Conservation (phyloP, 257 asterid species). For the Nicotiana obtusifolia region DNA sequence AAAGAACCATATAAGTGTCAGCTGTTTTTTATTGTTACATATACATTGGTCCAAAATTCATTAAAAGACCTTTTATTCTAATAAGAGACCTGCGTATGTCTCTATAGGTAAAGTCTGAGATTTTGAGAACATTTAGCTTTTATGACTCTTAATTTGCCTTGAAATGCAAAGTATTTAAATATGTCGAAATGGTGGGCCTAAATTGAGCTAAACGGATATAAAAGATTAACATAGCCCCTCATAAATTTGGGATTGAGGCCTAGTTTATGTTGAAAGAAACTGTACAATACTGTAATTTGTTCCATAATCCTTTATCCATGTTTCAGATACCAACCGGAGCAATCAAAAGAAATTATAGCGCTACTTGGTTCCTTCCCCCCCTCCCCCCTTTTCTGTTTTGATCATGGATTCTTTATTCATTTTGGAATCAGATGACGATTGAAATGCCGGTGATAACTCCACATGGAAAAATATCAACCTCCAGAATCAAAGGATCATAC, state of each 20-base stretch:
- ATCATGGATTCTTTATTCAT: too few relatives aligned
- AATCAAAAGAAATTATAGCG: too few relatives aligned
- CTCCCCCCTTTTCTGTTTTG: too few relatives aligned
- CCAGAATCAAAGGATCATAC: background rate
- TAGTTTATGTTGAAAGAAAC: background rate
- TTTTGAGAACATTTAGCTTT: background rate
- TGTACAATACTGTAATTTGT: background rate
- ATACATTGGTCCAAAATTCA: background rate
- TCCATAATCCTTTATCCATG: background rate
- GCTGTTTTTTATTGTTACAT: background rate
- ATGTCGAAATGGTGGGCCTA: background rate
- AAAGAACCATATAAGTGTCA: background rate
- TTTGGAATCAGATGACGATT: too few relatives aligned
- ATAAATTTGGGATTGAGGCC: background rate
- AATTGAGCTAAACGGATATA: background rate
- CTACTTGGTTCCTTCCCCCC: too few relatives aligned
- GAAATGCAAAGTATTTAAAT: background rate
- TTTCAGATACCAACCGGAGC: background rate
- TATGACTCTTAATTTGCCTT: background rate
- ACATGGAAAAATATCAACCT: too few relatives aligned
- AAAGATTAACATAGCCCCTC: too few relatives aligned
- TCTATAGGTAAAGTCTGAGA: too few relatives aligned
- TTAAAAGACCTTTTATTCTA: background rate
- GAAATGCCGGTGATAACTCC: too few relatives aligned
- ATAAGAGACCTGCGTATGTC: background rate